Base-by-base conservation (phyloP, 1,284 basidiomycete genomes). In the Calocybe gambosa region DNA sequence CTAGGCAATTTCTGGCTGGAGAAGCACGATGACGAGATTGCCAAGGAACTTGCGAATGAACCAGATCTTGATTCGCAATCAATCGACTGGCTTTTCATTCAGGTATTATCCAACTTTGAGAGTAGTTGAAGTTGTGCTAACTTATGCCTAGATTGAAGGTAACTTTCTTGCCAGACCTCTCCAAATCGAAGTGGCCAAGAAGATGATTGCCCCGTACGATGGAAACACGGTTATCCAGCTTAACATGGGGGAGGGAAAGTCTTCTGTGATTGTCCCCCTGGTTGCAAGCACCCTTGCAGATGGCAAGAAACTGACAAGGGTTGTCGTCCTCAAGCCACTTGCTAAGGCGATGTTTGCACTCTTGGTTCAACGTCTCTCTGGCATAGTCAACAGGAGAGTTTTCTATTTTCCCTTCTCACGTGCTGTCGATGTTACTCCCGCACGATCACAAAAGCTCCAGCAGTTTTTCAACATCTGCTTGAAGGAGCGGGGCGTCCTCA, bases 181-280 rank as follows among this genome's bases (percentile, higher is more conserved):
- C 10, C 77, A 80, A 49, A 54, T 57, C 1, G 45, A 58, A 0
- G 62, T 76, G 1, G 70, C 75, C 1, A 43, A 54, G 2, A 63
- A 75, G 39, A 80, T 80, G 77, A 71, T 75, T 13, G 45, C 53
- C 0, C 76, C 78, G 0, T 46, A 48, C 1, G 28, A 29, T 10
- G 28, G 26, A 3, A 80, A 69, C 41, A 66, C 66, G 0, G 55
- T 66, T 2, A 60, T 75, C 25, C 77, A 80, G 45, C 66, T 80
- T n/a, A 78, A 79, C 38, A 79, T 80, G 78, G 77, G 77, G 0
- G 77, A 79, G 50, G 78, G 78, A 2, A 79, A 79, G 50, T 70
- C 76, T 1, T 73, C 74, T 0, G 77, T 78, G 3, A 78, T 79
- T 21, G 62, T 72, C 0, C 76, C 77, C 0, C 58, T 78, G 13